Conservation (phyloP, 2,329 filamentous ascomycete genomes). For the Hypoxylon sp. region DNA sequence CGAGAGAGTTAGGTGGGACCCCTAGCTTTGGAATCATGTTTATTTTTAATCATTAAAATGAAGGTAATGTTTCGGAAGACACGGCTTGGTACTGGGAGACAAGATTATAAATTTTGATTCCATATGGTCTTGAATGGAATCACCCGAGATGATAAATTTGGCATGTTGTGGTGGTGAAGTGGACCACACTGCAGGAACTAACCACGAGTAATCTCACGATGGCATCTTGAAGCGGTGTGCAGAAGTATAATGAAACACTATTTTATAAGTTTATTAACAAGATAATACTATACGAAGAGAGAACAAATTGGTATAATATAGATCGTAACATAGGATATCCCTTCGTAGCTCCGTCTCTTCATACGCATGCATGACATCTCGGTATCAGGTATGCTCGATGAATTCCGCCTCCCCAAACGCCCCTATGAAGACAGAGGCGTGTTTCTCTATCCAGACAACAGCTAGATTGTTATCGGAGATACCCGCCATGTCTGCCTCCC, state of each 20-base stretch:
- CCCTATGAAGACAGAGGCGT: conserved; percentile 19
- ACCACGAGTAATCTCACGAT: background rate
- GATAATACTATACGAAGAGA: conserved; percentile 27
- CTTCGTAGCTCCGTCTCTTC: conserved; percentile 22
- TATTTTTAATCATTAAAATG: background rate
- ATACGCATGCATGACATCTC: conserved; percentile 15
- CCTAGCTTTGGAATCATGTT: background rate
- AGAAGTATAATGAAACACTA: conserved; percentile 18
- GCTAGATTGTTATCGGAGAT: background rate
- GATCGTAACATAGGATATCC: conserved; percentile 36
- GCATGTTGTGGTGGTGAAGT: no score
- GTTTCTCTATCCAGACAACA: background rate
- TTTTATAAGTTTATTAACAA: conserved; percentile 37
- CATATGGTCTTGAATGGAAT: background rate
- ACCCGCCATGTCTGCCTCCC: conserved; percentile 20
- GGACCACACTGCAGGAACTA: background rate
- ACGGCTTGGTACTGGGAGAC: background rate
- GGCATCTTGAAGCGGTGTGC: background rate
- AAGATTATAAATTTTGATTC: background rate
- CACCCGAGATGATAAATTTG: background rate
- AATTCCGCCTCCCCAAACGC: conserved; percentile 22
- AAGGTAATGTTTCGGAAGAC: background rate
- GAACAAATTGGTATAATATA: conserved; percentile 26
- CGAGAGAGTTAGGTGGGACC: background rate
- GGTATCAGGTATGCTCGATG: conserved; percentile 5